Percentiles rank a stretch among this genome's conserved stretches.
These are phyloP conservation scores for Tetracladium marchalianum DNA, from an alignment of 495 filamentous ascomycete species.

Conservation along the genomic window DNA sequence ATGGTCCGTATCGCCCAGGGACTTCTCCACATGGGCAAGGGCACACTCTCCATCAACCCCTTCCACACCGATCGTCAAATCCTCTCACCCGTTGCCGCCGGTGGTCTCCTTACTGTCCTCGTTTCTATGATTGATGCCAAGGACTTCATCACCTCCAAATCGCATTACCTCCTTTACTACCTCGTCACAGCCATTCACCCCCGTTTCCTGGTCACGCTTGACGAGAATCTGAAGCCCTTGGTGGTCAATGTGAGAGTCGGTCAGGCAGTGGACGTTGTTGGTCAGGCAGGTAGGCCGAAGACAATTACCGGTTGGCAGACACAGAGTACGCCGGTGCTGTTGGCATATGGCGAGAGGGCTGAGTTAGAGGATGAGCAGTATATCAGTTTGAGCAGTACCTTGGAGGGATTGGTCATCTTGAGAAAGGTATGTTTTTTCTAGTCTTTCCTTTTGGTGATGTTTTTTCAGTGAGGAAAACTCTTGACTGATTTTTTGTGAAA, in stretches of 20 bases:
- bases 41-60: slow-evolving; percentile 86
- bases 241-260: slow-evolving; percentile 95
- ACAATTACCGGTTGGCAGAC: slow-evolving; percentile 99
- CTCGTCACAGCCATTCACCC: slow-evolving; percentile 96
- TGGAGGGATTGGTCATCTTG: slow-evolving; percentile 93
- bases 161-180: slow-evolving; percentile 96
- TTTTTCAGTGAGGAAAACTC: neutral
- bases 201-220: slow-evolving; percentile 88
- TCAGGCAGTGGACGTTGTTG: slow-evolving; percentile 96
- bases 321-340: slow-evolving; percentile 90
- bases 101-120: slow-evolving; percentile 81
- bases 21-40: slow-evolving; percentile 98
- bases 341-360: slow-evolving; percentile 87
- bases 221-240: slow-evolving; percentile 87
- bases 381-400: slow-evolving; percentile 74
- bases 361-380: slow-evolving; percentile 98
- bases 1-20: slow-evolving; percentile 99
- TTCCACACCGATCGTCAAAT: slow-evolving; percentile 98
- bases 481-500: too few species aligned
- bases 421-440: slow-evolving; percentile 62
- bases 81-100: slow-evolving; percentile 81
- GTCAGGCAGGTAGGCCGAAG: slow-evolving; percentile 93
- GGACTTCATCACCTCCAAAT: slow-evolving; percentile 79
- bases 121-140: slow-evolving; percentile 91
- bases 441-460: neutral